Base-by-base conservation (phyloP, 345 rosid genomes). In the Populus ilicifolia region DNA sequence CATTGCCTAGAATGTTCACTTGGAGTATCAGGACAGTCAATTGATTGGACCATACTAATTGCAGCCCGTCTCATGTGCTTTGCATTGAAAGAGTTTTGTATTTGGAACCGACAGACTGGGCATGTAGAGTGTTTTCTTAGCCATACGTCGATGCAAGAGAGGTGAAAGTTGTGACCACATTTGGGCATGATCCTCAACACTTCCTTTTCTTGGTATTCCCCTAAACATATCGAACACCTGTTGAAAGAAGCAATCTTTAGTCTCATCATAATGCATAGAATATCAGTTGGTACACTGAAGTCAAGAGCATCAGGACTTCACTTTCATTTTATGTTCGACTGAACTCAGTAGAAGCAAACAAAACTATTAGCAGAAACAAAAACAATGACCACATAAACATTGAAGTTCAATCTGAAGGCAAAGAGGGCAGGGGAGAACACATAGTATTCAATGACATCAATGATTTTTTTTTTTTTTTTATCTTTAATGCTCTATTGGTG, bases 161-260 rank as follows among this genome's bases (percentile, higher is more conserved):
- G 86, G 65, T 91, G 96, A 61, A 91, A 91, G 80, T 69, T 87
- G 88, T 91, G 96, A 48, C 91, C 84, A 35, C 93, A 89, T 77
- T 86, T 82, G 30, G 96, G 93, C 96, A 91, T 88, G 81, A 88
- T 87, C 54, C 96, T 70, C 30, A 89, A 67, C 6, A 86, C 84
- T 71, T 91, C 90, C 82, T 83, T 85, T 84, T 91, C 93, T 74
- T 86, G 86, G 85, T 91, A 91, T 72, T 89, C 92, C 48, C 91
- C 93, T 41, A 91, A 78, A 67, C 93, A 91, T 77, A 91, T 91
- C 0, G 96, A 84, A 78, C 96, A 91, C 75, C 96, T 91, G 84
- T 75, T 17, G 12, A 69, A 67, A 69, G 33, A n/a, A 76, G 17
- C 36, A 25, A 23, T 52, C 4, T 18, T 79, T 72, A 67, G 65